These are phyloP conservation scores for Lignosus rhinocerotis DNA, from an alignment of 1,284 basidiomycete species.

Conservation along the genomic window DNA sequence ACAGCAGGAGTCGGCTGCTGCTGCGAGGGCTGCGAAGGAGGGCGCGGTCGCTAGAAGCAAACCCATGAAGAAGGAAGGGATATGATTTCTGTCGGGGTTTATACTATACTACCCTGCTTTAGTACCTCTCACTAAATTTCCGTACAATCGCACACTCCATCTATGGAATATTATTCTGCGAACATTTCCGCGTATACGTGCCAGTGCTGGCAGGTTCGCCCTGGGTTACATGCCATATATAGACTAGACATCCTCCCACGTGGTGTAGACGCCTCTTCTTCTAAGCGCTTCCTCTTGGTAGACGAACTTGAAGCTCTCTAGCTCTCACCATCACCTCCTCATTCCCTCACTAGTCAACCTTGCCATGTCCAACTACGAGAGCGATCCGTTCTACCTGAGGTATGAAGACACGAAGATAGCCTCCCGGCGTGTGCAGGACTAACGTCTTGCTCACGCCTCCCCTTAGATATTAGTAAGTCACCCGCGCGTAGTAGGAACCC, in stretches of 20 bases:
- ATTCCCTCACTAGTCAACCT: constrained; percentile 11
- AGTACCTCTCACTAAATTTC: neutral
- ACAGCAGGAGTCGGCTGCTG: constrained; percentile 40
- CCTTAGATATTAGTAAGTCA: constrained; percentile 80
- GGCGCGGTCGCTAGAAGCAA: constrained; percentile 6
- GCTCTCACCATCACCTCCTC: constrained; percentile 2
- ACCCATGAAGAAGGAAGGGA: neutral
- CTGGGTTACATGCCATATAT: no score
- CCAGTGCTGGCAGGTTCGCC: no score
- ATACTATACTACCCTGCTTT: neutral
- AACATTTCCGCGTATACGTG: no score
- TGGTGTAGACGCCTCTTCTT: no score
- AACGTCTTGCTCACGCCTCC: constrained; percentile 31
- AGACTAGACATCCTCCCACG: no score
- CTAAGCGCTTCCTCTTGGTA: neutral
- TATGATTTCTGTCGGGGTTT: neutral
- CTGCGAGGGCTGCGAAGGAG: constrained; percentile 16
- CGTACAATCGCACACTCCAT: neutral
- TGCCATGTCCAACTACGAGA: constrained; percentile 51
- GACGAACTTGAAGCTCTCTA: neutral
- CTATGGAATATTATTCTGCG: neutral
- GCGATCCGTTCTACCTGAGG: constrained; percentile 86
- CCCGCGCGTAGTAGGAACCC: neutral
- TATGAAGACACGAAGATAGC: constrained; percentile 40
- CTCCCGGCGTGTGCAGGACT: constrained; percentile 33